Conservation (phyloP, 805 yeast species). For the Crinitomyces ghanaensis region DNA sequence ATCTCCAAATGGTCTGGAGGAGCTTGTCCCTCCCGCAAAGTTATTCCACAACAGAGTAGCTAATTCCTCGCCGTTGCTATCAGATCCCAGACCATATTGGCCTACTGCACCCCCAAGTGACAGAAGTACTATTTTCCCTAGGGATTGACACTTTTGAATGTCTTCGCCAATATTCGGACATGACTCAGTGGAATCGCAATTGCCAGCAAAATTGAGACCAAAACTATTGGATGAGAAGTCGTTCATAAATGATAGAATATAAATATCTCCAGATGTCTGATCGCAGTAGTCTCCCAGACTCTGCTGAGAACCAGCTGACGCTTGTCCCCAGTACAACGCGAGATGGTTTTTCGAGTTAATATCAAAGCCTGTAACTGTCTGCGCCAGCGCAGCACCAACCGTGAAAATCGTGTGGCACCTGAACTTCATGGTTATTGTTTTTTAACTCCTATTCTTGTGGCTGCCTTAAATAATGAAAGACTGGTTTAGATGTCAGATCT, state of each 20-base stretch:
- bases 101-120: conserved; percentile 52
- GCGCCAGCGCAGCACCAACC: background rate
- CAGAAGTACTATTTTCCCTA: conserved; percentile 60
- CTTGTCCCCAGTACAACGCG: conserved; percentile 77
- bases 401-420: too few relatives aligned
- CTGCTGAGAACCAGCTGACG: conserved; percentile 38
- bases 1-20: conserved; percentile 36
- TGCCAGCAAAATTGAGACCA: conserved; percentile 21
- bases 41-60: conserved; percentile 34
- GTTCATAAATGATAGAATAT: conserved; percentile 54
- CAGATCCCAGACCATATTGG: conserved; percentile 37
- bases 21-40: conserved; percentile 35
- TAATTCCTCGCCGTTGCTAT: conserved; percentile 36
- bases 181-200: conserved; percentile 31
- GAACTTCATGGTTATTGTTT: too few relatives aligned
- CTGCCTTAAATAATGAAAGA: too few relatives aligned
- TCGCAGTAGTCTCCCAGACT: conserved; percentile 47
- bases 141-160: conserved; percentile 57
- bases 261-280: conserved; percentile 47
- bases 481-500: too few relatives aligned
- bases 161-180: conserved; percentile 43
- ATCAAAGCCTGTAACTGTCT: conserved; percentile 4
- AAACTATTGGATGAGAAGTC: conserved; percentile 33
- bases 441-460: too few relatives aligned
- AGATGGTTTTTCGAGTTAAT: conserved; percentile 38